Conservation (phyloP, 2,329 filamentous ascomycete species). For the Metarhizium guizhouense region DNA sequence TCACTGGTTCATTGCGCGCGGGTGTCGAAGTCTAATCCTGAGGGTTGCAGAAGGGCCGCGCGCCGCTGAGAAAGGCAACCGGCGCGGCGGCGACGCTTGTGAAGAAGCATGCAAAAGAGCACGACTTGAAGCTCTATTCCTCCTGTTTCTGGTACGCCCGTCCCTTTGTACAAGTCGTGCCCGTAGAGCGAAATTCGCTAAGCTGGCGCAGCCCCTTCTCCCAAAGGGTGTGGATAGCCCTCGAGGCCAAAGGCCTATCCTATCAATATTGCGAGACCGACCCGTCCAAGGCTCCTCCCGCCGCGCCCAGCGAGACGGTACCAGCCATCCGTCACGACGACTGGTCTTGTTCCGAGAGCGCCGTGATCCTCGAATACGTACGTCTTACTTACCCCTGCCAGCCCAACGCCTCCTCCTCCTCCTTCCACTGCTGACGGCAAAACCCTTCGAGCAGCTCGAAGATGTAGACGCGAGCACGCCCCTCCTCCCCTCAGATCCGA, state of each 20-base stretch:
- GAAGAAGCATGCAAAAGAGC: conserved; percentile 59
- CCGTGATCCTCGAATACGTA: conserved; percentile 79
- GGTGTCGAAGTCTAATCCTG: too few relatives aligned
- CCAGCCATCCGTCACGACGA: conserved; percentile 59
- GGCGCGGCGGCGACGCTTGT: conserved; percentile 62
- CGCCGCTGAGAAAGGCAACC: conserved; percentile 62
- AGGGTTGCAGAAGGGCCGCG: conserved; percentile 41
- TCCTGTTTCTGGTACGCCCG: conserved; percentile 68
- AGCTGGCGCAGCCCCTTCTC: conserved; percentile 58
- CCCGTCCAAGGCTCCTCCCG: conserved; percentile 60
- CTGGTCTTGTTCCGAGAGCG: conserved; percentile 77
- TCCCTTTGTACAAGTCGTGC: not conserved
- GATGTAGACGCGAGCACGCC: conserved; percentile 54
- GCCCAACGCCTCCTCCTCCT: too few relatives aligned
- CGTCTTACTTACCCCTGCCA: conserved; percentile 13
- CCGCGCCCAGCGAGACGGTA: conserved; percentile 49
- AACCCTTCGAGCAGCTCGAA: conserved; percentile 44
- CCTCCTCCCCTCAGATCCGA: conserved; percentile 56
- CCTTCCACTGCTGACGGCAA: too few relatives aligned
- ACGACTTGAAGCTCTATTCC: conserved; percentile 68
- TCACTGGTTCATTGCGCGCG: not conserved
- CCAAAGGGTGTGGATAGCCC: conserved; percentile 80
- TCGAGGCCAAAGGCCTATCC: conserved; percentile 67
- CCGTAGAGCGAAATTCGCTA: not conserved
- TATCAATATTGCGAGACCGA: conserved; percentile 87